Evolutionary conservation across 2,329 filamentous ascomycete species (phyloP).

Genomic region (Salinomyces thailandicus): DNA sequence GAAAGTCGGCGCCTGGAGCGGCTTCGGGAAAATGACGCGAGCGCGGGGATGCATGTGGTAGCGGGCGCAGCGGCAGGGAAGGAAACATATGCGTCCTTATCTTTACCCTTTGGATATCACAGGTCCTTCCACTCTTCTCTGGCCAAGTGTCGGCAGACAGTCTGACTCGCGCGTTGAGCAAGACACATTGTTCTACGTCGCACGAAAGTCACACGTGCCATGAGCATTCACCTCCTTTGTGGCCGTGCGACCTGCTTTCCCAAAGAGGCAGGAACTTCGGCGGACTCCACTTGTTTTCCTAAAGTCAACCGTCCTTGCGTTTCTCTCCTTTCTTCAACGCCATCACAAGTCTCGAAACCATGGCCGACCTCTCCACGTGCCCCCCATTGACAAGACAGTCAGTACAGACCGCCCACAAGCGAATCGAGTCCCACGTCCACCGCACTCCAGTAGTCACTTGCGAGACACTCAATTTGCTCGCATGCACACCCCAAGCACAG

Average conservation of each 20-base stretch:
- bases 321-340: background rate
- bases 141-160: too few species aligned
- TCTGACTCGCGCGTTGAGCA: too few species aligned
- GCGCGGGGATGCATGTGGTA: background rate
- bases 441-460: constrained; percentile 74
- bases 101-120: too few species aligned
- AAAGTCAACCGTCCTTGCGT: background rate
- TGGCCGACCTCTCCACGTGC: constrained; percentile 36
- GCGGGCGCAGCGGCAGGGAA: background rate
- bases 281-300: background rate
- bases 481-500: constrained; percentile 55
- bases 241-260: too few species aligned
- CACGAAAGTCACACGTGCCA: too few species aligned
- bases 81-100: too few species aligned
- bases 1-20: background rate
- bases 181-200: too few species aligned
- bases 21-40: background rate
- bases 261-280: background rate
- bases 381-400: constrained; percentile 62
- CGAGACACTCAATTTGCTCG: constrained; percentile 60
- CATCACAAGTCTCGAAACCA: constrained; percentile 14
- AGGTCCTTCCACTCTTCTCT: too few species aligned
- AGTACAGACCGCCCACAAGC: constrained; percentile 58
- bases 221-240: background rate
- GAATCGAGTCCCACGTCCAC: constrained; percentile 69